Evolutionary conservation across 2,329 filamentous ascomycete genomes (phyloP).

Genomic region (Coniochaeta hoffmannii): DNA sequence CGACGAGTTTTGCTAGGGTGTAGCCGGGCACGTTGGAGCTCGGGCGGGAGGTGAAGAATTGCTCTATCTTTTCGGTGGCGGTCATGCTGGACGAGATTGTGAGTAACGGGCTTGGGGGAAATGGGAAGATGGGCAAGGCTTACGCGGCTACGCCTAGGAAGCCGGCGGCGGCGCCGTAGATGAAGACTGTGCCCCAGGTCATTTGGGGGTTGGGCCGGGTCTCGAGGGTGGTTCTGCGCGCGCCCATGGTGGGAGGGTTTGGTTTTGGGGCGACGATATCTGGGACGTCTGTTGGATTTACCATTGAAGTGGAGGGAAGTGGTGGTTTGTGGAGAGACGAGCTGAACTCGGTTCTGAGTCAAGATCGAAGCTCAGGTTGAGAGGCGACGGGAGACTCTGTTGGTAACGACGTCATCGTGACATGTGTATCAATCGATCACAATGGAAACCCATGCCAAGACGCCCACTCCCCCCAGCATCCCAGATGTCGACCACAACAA

Average conservation of each 20-base stretch:
- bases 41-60: conserved; percentile 11
- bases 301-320: not conserved
- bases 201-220: conserved; percentile 5
- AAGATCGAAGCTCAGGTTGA: not conserved
- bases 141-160: conserved; percentile 13
- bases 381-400: not conserved
- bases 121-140: not conserved
- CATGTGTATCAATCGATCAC: no score
- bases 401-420: not conserved
- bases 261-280: not conserved
- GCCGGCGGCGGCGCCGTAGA: conserved; percentile 11
- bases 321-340: not conserved
- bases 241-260: not conserved
- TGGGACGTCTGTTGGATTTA: not conserved
- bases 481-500: no score
- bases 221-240: conserved; percentile 7
- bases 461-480: no score
- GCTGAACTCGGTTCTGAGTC: not conserved
- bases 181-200: conserved; percentile 9
- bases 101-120: not conserved
- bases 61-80: conserved; percentile 11
- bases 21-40: conserved; percentile 12
- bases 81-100: conserved; percentile 11
- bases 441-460: no score
- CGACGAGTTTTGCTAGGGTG: conserved; percentile 11